Conservation (phyloP, 176 grass and related monocot species). For the Cenchrus purpureus region DNA sequence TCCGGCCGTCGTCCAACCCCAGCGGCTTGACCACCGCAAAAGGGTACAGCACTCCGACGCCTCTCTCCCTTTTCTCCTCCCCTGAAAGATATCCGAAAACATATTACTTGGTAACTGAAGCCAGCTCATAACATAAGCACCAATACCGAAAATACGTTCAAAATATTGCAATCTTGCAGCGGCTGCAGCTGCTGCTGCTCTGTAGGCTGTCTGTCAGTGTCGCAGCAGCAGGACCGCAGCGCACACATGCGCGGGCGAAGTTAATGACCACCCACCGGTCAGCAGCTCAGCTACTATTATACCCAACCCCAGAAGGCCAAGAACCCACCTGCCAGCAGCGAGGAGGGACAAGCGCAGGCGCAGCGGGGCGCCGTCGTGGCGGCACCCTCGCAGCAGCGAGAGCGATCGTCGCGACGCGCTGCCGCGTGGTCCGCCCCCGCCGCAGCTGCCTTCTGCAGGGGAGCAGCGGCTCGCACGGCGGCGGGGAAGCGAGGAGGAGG, state of each 20-base stretch:
- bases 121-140: too few species aligned
- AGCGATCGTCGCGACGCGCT: conserved; percentile 25
- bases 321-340: conserved; percentile 39
- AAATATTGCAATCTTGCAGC: not conserved
- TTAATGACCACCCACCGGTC: conserved; percentile 41
- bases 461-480: conserved; percentile 32
- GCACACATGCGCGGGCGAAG: conserved; percentile 48
- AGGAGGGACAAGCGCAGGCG: conserved; percentile 32
- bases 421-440: conserved; percentile 25
- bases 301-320: not conserved
- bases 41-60: conserved; percentile 56
- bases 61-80: conserved; percentile 31
- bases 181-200: conserved; percentile 2
- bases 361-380: conserved; percentile 17
- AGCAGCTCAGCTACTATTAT: not conserved
- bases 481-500: not conserved
- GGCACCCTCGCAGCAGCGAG: not conserved
- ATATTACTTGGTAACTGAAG: too few species aligned
- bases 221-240: conserved; percentile 4
- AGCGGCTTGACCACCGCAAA: conserved; percentile 81
- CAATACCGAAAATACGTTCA: not conserved
- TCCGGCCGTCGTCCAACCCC: conserved; percentile 57
- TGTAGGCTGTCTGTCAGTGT: not conserved
- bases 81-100: conserved; percentile 20
- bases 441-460: conserved; percentile 25